phyloP scores from a whole-genome alignment of 192 early-diverging fungal species.

The Spizellomyces punctatus region DNA sequence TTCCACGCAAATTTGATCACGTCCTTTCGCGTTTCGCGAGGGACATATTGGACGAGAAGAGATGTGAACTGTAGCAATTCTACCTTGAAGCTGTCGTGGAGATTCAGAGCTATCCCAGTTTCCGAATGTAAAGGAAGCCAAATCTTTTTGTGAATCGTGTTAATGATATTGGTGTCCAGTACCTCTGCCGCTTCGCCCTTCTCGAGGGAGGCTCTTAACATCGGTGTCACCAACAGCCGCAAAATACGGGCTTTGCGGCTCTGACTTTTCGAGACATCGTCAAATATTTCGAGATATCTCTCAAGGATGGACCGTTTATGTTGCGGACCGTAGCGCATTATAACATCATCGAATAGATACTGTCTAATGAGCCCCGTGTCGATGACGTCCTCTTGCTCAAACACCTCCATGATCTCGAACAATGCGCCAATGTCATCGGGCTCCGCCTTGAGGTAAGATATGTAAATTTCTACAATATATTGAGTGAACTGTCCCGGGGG shows the following conservation, averaged over 20 bases:
- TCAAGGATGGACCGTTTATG: slow-evolving; percentile 72
- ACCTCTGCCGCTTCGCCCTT: slow-evolving; percentile 53
- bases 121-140: slow-evolving; percentile 60
- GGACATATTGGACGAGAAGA: slow-evolving; percentile 81
- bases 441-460: slow-evolving; percentile 63
- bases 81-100: slow-evolving; percentile 52
- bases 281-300: slow-evolving; percentile 76
- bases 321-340: slow-evolving; percentile 32
- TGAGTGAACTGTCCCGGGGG: slow-evolving; percentile 52
- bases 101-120: slow-evolving; percentile 25
- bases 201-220: slow-evolving; percentile 72
- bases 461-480: slow-evolving; percentile 73
- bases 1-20: slow-evolving; percentile 96
- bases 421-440: slow-evolving; percentile 69
- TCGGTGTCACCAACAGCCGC: slow-evolving; percentile 83
- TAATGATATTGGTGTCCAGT: slow-evolving; percentile 63
- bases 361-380: slow-evolving; percentile 62
- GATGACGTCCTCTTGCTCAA: slow-evolving; percentile 67
- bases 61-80: slow-evolving; percentile 93
- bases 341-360: slow-evolving; percentile 73
- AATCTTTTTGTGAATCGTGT: slow-evolving; percentile 60
- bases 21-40: slow-evolving; percentile 79
- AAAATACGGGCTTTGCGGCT: slow-evolving; percentile 74
- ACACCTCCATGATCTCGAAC: slow-evolving; percentile 74
- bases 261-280: slow-evolving; percentile 58